Base-by-base conservation (phyloP, 2,329 filamentous ascomycete genomes). In the Macrophomina tecta region DNA sequence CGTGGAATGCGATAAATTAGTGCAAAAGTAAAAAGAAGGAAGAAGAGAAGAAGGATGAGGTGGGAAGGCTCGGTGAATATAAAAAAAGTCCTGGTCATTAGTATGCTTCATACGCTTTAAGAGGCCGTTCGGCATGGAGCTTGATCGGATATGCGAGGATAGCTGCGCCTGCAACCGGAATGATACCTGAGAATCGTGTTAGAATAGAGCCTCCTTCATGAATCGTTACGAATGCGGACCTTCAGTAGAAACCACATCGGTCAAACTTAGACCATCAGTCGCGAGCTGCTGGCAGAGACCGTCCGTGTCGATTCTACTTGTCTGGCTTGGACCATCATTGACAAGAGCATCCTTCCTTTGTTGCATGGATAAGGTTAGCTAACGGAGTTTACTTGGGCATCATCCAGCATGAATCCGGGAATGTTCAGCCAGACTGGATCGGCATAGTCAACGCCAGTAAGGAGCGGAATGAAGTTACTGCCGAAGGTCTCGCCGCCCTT, bases 341-440 rank as follows among this genome's bases (percentile, higher is more conserved):
- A 70, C 77, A 66, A 87, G 75, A 14, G 83, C 84, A 73, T 86
- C 84, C 8, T 81, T 5, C 28, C 16, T 12, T 12, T 34, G 36
- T 12, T 16, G 7, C 18, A 28, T 28, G 5, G n/a, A 30, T 1
- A 6, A 28, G 46, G 28, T 49, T 28, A 18, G 28, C 51, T 34
- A 36, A 53, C 51, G n/a, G 83, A 75, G 69, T 84, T 87, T 32
- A 76, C 68, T 69, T 87, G 85, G 0, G 79, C 80, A 66, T 88
- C 84, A 18, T 69, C 75, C 9, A 86, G 76, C 45, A 83, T 77
- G 46, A 78, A 76, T 1, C 76, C 75, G 0, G 86, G 85, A 16
- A 87, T 79, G 69, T 88, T 88, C 28, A 88, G 75, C 82, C 84
- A 88, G 23, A 87, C 81, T 0, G 83, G 80, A 69, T 87, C 84